Evolutionary conservation across 306 rosid species (phyloP), one percentile per base, ranked within the genome.

Genomic region (Quercus ilex): DNA sequence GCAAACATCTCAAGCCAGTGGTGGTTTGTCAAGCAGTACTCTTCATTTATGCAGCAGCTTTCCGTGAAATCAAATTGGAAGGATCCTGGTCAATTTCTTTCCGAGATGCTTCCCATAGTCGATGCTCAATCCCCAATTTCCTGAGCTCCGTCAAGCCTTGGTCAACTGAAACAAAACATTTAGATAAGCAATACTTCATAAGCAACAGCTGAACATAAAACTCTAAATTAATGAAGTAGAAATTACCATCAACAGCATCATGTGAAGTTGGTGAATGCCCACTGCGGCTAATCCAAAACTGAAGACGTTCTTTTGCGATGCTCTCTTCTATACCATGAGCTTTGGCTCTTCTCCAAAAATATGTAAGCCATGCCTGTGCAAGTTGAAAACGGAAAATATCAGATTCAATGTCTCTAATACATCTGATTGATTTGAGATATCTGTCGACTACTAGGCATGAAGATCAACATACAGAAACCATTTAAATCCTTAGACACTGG

Each of bases 321-420:
- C 87, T 83, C 84, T 84, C 92, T 86, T 95, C 99, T 81, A 92
- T 91, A 56, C 92, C 90, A 76, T 91, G 91, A 80, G 81, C 96
- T 85, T 95, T 83, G 80, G 99, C 98, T 88, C 99, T 92, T 85
- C 97, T 91, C 99, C 99, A 95, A 78, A 92, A 95, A 82, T 91
- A 95, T 73, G 99, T 91, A 77, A 95, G 94, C 99, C 99, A 95
- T 52, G 99, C 98, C 99, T 95, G 90, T 79, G 31, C 21, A 20
- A 49, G 65, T 57, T 65, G 56, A 68, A 68, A 51, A 30, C 55
- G 2, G 17, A 67, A 35, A 6, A 58, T 18, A 69, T 74, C 71
- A 70, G 58, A 72, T 59, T 28, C 56, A 63, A 38, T 33, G 56
- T 43, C 14, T 25, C 64, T 13, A 38, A 31, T 15, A 26, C 15